phyloP scores from a whole-genome alignment of 1,284 basidiomycete genomes.

The Microbotryomycetes sp. region DNA sequence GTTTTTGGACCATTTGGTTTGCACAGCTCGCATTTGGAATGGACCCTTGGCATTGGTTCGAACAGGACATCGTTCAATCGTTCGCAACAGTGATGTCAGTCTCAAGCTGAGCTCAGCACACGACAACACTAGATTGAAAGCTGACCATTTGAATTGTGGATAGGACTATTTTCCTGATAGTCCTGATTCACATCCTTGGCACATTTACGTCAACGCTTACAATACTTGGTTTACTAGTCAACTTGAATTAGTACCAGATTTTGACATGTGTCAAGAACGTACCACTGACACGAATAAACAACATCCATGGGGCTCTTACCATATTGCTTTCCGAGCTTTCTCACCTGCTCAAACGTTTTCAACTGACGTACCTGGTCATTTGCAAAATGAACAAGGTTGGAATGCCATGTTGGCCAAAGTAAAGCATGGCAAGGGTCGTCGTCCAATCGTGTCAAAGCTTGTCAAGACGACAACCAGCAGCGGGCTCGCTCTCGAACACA shows the following conservation, averaged over 20 bases:
- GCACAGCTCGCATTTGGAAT: conserved; percentile 21
- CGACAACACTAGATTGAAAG: conserved; percentile 24
- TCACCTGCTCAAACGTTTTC: conserved; percentile 26
- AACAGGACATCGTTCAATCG: not conserved
- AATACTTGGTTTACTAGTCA: conserved; percentile 25
- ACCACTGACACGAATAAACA: conserved; percentile 16
- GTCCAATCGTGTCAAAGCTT: conserved; percentile 1
- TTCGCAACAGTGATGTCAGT: not conserved
- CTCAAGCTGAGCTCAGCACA: conserved; percentile 11
- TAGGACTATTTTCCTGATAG: conserved; percentile 40
- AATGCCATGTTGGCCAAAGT: conserved; percentile 9
- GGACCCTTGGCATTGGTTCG: conserved; percentile 9
- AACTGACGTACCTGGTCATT: conserved; percentile 16
- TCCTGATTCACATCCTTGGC: conserved; percentile 38
- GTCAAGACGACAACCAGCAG: conserved; percentile 13
- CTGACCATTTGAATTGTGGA: too few species aligned
- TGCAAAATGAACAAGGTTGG: conserved; percentile 3
- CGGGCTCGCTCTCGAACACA: conserved; percentile 12
- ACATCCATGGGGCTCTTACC: conserved; percentile 24
- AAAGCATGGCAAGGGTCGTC: conserved; percentile 1
- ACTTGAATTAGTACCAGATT: conserved; percentile 34
- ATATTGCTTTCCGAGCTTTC: conserved; percentile 38
- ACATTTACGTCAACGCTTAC: conserved; percentile 36
- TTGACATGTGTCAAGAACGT: conserved; percentile 38
- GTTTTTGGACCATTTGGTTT: too few species aligned